Base-by-base conservation (phyloP, 345 rosid genomes). In the Hevea brasiliensis region DNA sequence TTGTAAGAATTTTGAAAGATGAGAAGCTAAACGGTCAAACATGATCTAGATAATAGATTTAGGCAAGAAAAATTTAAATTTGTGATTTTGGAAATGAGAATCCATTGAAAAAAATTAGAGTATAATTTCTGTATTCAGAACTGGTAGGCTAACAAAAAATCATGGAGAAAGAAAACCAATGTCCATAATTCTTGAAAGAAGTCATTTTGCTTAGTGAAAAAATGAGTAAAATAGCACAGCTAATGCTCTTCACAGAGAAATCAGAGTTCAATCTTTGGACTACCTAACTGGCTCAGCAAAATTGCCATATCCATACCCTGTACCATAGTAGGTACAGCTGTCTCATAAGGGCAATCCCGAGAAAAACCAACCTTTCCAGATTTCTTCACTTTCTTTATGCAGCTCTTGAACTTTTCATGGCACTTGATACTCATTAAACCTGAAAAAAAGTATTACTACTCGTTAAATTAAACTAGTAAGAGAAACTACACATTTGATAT, bases 231-330 rank as follows among this genome's bases (percentile, higher is more conserved):
- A 57, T 65, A 40, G 53, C 21, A n/a, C 7, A n/a, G 21, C 47
- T 29, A 51, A 55, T 74, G 68, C 40, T 26, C 42, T 67, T 44
- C 64, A n/a, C n/a, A 15, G 51, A 32, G 65, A 58, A 47, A 42
- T 87, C 76, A 87, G 61, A 88, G 89, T 74, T 88, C 87, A 70
- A 61, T 6, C 73, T 78, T 88, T 42, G 90, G 44, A 73, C 62
- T 76, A 61, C 96, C 94, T 3, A 95, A 79, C 58, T 79, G 83
- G 72, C 97, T 87, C 58, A 94, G 68, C 75, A 92, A 65, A 77
- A 92, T 90, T 61, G 96, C 97, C 81, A 85, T 82, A 64, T 87
- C 90, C 96, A 94, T 94, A 77, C 97, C 97, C 67, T 87, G 86
- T 35, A 77, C 77, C 86, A 92, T 87, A 2, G 97, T 94, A 9